Conservation (phyloP, 371 early-diverging fungal species). For the Rhizopus sp. region DNA sequence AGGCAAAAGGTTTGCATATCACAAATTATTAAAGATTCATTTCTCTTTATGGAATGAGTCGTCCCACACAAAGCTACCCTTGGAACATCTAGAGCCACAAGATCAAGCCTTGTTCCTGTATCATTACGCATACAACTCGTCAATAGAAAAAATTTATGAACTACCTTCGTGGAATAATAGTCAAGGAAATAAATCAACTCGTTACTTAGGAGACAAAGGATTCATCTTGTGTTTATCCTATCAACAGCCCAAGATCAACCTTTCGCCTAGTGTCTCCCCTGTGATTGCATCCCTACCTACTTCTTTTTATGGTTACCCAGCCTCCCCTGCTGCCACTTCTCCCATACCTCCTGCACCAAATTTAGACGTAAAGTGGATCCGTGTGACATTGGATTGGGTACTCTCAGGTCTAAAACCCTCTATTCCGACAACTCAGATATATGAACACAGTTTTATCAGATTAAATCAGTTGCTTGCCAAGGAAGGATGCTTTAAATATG, state of each 20-base stretch:
- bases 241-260: background rate
- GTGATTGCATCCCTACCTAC: conserved; percentile 6
- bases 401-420: conserved; percentile 32
- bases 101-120: conserved; percentile 40
- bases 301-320: conserved; percentile 15
- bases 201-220: conserved; percentile 47
- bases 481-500: conserved; percentile 42
- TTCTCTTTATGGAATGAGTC: conserved; percentile 33
- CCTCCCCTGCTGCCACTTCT: conserved; percentile 7
- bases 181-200: conserved; percentile 7
- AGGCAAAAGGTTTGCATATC: conserved; percentile 25
- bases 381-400: conserved; percentile 45
- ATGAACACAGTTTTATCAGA: conserved; percentile 28
- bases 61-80: background rate
- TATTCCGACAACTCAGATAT: conserved; percentile 32
- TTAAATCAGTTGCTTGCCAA: conserved; percentile 28
- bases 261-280: background rate
- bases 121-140: conserved; percentile 44
- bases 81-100: conserved; percentile 18
- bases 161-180: conserved; percentile 27
- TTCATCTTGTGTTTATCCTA: conserved; percentile 39
- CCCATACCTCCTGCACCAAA: conserved; percentile 25
- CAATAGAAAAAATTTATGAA: conserved; percentile 38
- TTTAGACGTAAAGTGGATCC: conserved; percentile 33
- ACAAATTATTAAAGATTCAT: conserved; percentile 35